Base-by-base conservation (phyloP, 768 basidiomycete genomes). In the Panaeolus papilionaceus region DNA sequence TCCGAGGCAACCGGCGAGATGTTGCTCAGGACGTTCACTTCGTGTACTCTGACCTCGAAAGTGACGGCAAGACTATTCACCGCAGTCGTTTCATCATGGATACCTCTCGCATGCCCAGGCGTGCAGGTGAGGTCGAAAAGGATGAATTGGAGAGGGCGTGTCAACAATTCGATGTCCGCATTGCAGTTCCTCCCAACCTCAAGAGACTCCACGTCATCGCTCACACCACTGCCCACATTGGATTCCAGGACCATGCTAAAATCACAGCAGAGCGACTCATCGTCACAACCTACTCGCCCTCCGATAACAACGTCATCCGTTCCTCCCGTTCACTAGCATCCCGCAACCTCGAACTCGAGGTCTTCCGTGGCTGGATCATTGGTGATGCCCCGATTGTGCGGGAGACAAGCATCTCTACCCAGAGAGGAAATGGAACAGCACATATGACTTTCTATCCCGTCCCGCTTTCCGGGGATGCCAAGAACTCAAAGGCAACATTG, bases 291-390 rank as follows among this genome's bases (percentile, higher is more conserved):
- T 85, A 75, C 73, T 67, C 73, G 12, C 66, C 73, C 66, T 74
- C 77, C 70, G 61, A 66, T 26, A 72, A 75, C 51, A 88, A 84
- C 76, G 78, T 89, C 75, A 80, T 89, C 58, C 76, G 86, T 18
- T 81, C 85, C 4, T 76, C 77, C 68, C 71, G 78, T 38, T 37
- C 51, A 20, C 69, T 89, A 61, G 51, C 62, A 26, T 79, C 86
- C 5, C 75, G 80, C 40, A 68, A 76, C 14, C 69, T 84, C 67
- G 67, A 73, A n/a, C 75, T 88, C 38, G 85, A 87, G 71, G 76
- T 86, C 3, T 82, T 75, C 70, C 77, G 83, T 47, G 89, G 88
- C 26, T 89, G 86, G 84, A 83, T 89, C 62, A 86, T 87, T n/a
- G 88, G 89, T 28, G 86, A 86, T 63, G 82, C 83, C 47, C 75